phyloP scores from a whole-genome alignment of 2,329 filamentous ascomycete species.

The Trichoderma sp. region DNA sequence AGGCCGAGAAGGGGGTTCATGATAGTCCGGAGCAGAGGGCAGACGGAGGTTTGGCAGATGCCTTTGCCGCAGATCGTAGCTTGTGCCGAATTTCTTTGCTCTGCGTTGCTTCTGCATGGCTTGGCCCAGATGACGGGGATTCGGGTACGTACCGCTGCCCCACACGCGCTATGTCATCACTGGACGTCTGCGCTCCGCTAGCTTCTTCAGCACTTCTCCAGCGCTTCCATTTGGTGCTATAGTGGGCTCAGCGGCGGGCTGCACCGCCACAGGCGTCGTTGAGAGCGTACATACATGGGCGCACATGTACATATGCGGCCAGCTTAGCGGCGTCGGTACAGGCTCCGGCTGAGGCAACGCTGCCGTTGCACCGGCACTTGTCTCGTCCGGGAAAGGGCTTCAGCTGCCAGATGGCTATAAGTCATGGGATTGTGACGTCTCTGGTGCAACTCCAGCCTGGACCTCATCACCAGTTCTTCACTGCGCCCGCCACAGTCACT shows the following conservation, averaged over 20 bases:
- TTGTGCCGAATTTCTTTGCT: constrained; percentile 8
- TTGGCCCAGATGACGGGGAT: constrained; percentile 10
- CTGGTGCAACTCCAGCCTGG: not conserved
- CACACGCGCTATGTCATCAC: constrained; percentile 20
- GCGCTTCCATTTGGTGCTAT: not conserved
- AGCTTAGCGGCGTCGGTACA: constrained; percentile 5
- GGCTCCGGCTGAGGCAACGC: not conserved
- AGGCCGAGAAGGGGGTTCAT: constrained; percentile 5
- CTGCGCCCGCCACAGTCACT: not conserved
- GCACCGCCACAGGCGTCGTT: constrained; percentile 22
- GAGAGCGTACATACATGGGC: constrained; percentile 9
- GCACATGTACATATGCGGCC: constrained; percentile 18
- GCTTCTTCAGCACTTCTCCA: not conserved
- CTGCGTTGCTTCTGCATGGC: not conserved
- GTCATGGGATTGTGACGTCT: constrained; percentile 12
- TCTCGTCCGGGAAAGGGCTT: not conserved
- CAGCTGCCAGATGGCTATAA: not conserved
- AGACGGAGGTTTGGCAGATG: not conserved
- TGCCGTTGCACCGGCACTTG: not conserved
- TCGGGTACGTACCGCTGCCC: constrained; percentile 18
- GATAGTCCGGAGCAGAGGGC: not conserved
- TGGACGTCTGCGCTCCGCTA: not conserved
- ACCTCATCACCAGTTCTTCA: not conserved
- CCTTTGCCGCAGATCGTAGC: constrained; percentile 12
- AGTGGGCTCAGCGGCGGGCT: not conserved